These are phyloP conservation scores for Pyrenophora graminea DNA, from an alignment of 2,329 filamentous ascomycete genomes.

Conservation along the genomic window DNA sequence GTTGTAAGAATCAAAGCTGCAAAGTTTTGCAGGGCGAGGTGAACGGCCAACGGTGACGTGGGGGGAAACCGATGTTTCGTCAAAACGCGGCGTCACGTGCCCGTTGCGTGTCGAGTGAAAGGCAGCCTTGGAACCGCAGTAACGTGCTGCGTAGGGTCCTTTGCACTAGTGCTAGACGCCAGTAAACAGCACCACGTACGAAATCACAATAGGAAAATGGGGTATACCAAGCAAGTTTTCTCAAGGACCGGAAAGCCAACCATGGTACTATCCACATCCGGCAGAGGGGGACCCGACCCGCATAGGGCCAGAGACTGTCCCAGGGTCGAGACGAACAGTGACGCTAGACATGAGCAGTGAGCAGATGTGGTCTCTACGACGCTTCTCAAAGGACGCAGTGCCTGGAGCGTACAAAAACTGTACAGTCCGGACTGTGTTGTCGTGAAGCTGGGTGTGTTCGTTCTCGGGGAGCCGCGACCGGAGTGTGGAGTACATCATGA, in stretches of 20 bases:
- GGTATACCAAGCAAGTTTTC: slow-evolving; percentile 31
- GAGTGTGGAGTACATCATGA: slow-evolving; percentile 23
- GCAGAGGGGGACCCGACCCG: slow-evolving; percentile 17
- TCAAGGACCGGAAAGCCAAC: slow-evolving; percentile 24
- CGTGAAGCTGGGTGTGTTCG: slow-evolving; percentile 19
- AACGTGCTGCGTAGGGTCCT: slow-evolving; percentile 3
- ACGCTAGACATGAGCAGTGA: slow-evolving; percentile 14
- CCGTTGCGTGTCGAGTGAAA: slow-evolving; percentile 4
- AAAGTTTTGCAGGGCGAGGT: neutral
- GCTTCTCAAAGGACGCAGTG: slow-evolving; percentile 4
- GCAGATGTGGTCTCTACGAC: slow-evolving; percentile 4
- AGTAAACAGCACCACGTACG: slow-evolving; percentile 34
- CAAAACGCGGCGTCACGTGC: neutral
- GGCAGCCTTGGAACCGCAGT: neutral
- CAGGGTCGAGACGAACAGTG: slow-evolving; percentile 7
- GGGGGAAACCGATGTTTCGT: neutral
- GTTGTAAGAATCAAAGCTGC: neutral
- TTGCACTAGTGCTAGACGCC: slow-evolving; percentile 23
- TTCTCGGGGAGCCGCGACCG: slow-evolving; percentile 18
- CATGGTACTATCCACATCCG: slow-evolving; percentile 27
- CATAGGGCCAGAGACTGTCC: slow-evolving; percentile 7
- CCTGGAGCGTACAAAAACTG: slow-evolving; percentile 5
- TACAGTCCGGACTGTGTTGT: slow-evolving; percentile 10
- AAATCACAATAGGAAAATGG: slow-evolving; percentile 25
- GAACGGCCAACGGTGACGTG: neutral